Conservation (phyloP, 2,329 filamentous ascomycete species). For the Macrophomina phaseolina region DNA sequence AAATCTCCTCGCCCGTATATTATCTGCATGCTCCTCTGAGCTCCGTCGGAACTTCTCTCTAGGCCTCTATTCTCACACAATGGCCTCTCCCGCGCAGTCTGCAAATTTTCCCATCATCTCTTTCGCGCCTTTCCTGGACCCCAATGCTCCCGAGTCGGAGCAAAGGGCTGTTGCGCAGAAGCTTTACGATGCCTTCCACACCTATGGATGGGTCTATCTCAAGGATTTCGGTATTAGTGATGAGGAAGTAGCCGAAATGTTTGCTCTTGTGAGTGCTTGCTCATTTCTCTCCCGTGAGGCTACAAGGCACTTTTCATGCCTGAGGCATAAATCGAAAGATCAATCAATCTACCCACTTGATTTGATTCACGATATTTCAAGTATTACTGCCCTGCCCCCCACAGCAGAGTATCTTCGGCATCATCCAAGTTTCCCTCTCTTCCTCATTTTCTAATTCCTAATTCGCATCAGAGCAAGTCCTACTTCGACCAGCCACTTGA, state of each 20-base stretch:
- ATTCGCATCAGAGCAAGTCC: conserved; percentile 36
- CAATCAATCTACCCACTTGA: background rate
- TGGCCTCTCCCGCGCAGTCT: conserved; percentile 1
- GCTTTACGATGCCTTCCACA: conserved; percentile 80
- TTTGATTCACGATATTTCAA: too few species aligned
- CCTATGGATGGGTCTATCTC: conserved; percentile 87
- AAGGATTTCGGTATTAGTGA: conserved; percentile 75
- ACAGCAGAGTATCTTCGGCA: too few species aligned
- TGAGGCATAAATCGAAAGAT: background rate
- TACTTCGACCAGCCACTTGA: conserved; percentile 47
- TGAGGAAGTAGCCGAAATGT: conserved; percentile 65
- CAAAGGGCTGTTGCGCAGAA: conserved; percentile 71
- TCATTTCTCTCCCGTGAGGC: background rate
- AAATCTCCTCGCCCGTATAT: background rate
- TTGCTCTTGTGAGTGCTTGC: conserved; percentile 46
- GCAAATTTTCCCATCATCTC: conserved; percentile 24
- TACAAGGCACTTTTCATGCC: background rate
- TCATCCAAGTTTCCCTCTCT: too few species aligned
- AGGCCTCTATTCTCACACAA: background rate
- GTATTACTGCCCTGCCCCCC: too few species aligned
- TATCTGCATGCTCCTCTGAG: background rate
- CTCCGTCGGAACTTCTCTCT: background rate
- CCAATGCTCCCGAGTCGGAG: conserved; percentile 42
- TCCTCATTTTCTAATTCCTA: too few species aligned
- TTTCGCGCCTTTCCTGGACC: conserved; percentile 14